Percentiles rank a stretch among this genome's conserved stretches.
phyloP scores from a whole-genome alignment of 1,139 yeast genomes.

The Pichia sp. region DNA sequence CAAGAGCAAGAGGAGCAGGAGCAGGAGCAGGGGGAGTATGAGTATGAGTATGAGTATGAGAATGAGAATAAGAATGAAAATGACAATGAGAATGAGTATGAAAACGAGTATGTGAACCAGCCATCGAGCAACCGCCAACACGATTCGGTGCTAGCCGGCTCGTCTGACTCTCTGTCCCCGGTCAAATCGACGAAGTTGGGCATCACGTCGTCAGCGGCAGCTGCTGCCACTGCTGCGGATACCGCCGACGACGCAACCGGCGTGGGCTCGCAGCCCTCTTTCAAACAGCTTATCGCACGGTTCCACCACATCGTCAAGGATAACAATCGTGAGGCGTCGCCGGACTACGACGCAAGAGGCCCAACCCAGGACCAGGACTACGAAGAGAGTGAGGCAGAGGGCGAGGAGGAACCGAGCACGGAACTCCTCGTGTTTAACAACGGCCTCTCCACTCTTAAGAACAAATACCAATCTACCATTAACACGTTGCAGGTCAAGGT shows the following conservation, averaged over 20 bases:
- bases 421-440: neutral
- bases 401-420: neutral
- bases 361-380: neutral
- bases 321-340: neutral
- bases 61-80: too few relatives aligned
- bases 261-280: neutral
- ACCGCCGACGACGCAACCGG: too few relatives aligned
- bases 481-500: neutral
- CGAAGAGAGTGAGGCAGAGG: neutral
- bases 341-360: neutral
- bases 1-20: too few relatives aligned
- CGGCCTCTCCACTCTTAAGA: conserved; percentile 7
- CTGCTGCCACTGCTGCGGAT: neutral
- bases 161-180: neutral
- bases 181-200: neutral
- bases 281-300: neutral
- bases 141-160: neutral
- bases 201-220: neutral
- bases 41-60: too few relatives aligned
- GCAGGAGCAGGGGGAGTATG: neutral
- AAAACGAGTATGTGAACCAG: too few relatives aligned
- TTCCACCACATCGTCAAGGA: neutral
- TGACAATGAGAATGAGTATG: too few relatives aligned
- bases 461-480: conserved; percentile 11
- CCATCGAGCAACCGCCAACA: neutral